Conservation (phyloP, 257 asterid genomes). For the Solanum chmielewskii region DNA sequence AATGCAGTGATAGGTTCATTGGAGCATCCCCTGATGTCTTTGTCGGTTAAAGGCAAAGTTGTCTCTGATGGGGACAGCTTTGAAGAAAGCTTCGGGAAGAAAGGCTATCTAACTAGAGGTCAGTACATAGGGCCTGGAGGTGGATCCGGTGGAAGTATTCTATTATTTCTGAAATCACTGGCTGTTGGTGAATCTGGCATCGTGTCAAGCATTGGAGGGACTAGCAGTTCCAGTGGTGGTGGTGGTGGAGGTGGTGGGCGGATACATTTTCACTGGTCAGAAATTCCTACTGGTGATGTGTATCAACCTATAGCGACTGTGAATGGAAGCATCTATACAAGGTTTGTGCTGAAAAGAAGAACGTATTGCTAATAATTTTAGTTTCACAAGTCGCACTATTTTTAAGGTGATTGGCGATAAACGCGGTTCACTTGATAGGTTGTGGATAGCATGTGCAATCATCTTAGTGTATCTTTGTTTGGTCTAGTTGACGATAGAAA, state of each 20-base stretch:
- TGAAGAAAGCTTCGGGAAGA: slow-evolving; percentile 17
- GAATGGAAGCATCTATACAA: slow-evolving; percentile 64
- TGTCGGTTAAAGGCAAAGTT: slow-evolving; percentile 66
- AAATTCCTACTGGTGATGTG: slow-evolving; percentile 84
- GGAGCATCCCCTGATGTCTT: slow-evolving; percentile 63
- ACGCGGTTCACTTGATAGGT: neutral
- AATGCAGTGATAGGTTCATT: slow-evolving; percentile 84
- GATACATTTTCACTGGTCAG: slow-evolving; percentile 94
- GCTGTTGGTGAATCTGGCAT: slow-evolving; percentile 46
- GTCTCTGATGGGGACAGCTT: slow-evolving; percentile 72
- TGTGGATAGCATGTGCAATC: neutral
- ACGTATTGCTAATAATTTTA: neutral
- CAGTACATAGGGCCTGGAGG: slow-evolving; percentile 63
- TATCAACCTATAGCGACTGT: slow-evolving; percentile 81
- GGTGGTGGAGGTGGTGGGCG: slow-evolving; percentile 99
- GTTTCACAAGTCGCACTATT: neutral
- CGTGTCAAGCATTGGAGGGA: slow-evolving; percentile 82
- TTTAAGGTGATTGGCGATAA: neutral
- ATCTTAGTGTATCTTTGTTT: neutral
- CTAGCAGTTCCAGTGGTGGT: slow-evolving; percentile 66
- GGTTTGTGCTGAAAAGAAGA: slow-evolving; percentile 34
- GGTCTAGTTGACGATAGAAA: neutral
- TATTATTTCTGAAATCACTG: slow-evolving; percentile 59
- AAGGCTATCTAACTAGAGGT: slow-evolving; percentile 10
- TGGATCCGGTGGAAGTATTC: slow-evolving; percentile 97